Conservation (phyloP, 176 grass and related monocot species). For the Ensete glaucum region DNA sequence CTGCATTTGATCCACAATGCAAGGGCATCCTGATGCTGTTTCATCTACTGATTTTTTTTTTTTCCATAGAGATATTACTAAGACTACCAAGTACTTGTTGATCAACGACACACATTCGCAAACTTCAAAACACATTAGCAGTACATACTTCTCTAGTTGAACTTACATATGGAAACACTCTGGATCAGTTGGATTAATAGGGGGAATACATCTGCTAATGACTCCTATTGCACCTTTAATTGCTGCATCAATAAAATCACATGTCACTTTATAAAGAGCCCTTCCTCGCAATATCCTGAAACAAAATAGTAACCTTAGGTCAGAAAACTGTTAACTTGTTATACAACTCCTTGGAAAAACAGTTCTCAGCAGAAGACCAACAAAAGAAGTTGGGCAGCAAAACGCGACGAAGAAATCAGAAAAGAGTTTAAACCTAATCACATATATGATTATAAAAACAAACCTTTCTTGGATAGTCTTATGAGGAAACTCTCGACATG, state of each 20-base stretch:
- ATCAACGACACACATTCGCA: background rate
- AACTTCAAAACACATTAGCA: background rate
- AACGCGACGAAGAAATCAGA: background rate
- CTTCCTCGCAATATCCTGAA: constrained; percentile 88
- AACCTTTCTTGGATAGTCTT: constrained; percentile 85
- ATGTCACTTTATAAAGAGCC: constrained; percentile 96
- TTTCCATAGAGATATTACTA: too few species aligned
- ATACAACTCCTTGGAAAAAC: background rate
- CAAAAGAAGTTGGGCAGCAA: background rate
- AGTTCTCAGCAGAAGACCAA: background rate
- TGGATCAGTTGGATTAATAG: constrained; percentile 98
- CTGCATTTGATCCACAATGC: too few species aligned
- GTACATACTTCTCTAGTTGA: background rate
- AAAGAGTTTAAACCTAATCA: background rate
- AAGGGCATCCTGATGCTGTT: too few species aligned
- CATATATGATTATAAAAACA: constrained; percentile 4
- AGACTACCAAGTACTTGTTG: background rate
- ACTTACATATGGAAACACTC: constrained; percentile 99
- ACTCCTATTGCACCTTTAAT: constrained; percentile 95
- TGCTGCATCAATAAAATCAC: constrained; percentile 97
- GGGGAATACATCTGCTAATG: constrained; percentile 91
- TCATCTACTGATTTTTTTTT: too few species aligned
- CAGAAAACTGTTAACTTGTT: background rate
- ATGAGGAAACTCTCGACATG: constrained; percentile 94
- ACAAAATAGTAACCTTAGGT: constrained; percentile 3